Evolutionary conservation across 2,329 filamentous ascomycete species (phyloP), one percentile per base, ranked within the genome.

Genomic region (Paraphoma chrysanthemicola): DNA sequence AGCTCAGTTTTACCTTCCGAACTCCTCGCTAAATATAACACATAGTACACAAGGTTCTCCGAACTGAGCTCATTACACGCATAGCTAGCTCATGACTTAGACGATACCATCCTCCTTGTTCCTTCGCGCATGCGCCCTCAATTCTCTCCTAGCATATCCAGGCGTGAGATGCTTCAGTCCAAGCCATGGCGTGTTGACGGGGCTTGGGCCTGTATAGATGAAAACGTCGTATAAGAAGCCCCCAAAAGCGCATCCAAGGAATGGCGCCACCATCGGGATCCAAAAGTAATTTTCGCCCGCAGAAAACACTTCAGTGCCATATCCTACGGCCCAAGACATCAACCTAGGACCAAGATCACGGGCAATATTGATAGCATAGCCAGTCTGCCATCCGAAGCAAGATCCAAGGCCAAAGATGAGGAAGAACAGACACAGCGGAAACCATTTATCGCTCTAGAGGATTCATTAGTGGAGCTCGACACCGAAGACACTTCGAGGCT

Each of bases 341-440:
- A 91, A 73, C 10, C 89, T 80, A 9, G 89, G 89, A 0, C 88
- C 88, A 69, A 92, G 90, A 62, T 92, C 90, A 74, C 90, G 83
- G 36, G 88, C 89, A 42, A 90, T 75, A 67, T 92, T 92, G 62
- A 91, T 90, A 1, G 89, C 89, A 75, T 90, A 92, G 38, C 90
- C 89, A 1, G 89, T 92, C 73, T 92, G 85, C 88, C 88, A 91
- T 6, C 90, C 90, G 66, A 90, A 91, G 69, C 87, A 89, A 31
- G 87, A 86, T 16, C 88, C 89, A 18, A 92, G 86, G 7, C 88
- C 89, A 68, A 91, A 91, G 59, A 92, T 87, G 46, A 91, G 79
- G 75, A 91, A 91, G 77, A 91, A 90, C 6, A 91, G 76, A 7
- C 80, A 84, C 1, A 92, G 76, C 0, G 88, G 75, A 43, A 77